Evolutionary conservation across 805 yeast species (phyloP).

Genomic region (Komagataella mondaviorum): DNA sequence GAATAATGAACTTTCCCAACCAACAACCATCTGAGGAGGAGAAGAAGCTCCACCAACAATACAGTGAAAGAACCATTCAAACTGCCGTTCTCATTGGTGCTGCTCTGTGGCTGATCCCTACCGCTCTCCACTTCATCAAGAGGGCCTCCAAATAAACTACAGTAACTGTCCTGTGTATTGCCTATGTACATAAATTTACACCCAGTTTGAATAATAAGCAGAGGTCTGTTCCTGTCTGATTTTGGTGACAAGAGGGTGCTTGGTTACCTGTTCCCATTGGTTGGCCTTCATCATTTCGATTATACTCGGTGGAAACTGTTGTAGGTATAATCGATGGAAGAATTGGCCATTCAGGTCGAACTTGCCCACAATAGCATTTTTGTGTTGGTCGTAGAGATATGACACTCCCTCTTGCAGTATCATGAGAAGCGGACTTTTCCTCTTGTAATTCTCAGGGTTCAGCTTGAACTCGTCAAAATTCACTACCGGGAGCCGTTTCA

Average conservation of each 20-base stretch:
- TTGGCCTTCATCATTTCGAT: background rate
- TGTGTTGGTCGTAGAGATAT: slow-evolving; percentile 1
- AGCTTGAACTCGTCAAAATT: slow-evolving; percentile 5
- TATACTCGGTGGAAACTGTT: background rate
- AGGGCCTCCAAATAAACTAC: slow-evolving; percentile 8
- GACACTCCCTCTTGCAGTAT: slow-evolving; percentile 4
- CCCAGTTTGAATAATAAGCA: slow-evolving; percentile 1
- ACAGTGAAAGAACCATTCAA: slow-evolving; percentile 43
- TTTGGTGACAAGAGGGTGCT: background rate
- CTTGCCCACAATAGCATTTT: slow-evolving; percentile 1
- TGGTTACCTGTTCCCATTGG: background rate
- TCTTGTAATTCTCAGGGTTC: slow-evolving; percentile 2
- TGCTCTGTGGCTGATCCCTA: slow-evolving; percentile 47
- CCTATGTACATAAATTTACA: background rate
- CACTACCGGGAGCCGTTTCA: slow-evolving; percentile 1
- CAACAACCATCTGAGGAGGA: slow-evolving; percentile 48
- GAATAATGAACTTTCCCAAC: slow-evolving; percentile 26
- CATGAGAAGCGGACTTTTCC: background rate
- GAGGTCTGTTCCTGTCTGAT: background rate
- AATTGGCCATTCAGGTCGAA: slow-evolving; percentile 4
- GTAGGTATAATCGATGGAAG: slow-evolving; percentile 3
- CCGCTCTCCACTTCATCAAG: slow-evolving; percentile 37
- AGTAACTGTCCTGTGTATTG: background rate
- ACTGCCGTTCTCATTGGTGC: slow-evolving; percentile 52
- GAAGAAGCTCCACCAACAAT: slow-evolving; percentile 51